These are phyloP conservation scores for Phyllosticta citriasiana DNA, from an alignment of 2,329 filamentous ascomycete genomes.

Conservation along the genomic window DNA sequence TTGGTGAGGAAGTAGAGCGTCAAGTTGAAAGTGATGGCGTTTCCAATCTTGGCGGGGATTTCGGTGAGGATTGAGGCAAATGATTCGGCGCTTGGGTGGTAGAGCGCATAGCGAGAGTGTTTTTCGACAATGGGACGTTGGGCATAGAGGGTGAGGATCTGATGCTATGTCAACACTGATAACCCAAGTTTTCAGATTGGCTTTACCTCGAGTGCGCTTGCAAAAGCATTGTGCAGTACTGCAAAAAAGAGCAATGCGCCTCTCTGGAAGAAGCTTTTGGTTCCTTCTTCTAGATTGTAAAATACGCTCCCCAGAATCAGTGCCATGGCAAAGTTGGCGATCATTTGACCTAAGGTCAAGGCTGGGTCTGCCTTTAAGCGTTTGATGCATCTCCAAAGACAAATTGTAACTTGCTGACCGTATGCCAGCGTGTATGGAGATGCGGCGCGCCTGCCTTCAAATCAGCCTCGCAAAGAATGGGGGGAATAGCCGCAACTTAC, in stretches of 20 bases:
- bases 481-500: background rate
- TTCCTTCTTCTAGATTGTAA: constrained; percentile 59
- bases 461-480: background rate
- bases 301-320: constrained; percentile 75
- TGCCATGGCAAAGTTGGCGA: constrained; percentile 66
- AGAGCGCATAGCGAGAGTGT: constrained; percentile 74
- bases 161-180: background rate
- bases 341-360: constrained; percentile 55
- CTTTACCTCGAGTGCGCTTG: constrained; percentile 60
- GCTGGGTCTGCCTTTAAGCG: constrained; percentile 68
- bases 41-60: constrained; percentile 71
- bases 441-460: constrained; percentile 41
- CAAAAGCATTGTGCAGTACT: constrained; percentile 76
- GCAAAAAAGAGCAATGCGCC: constrained; percentile 81
- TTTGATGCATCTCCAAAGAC: constrained; percentile 69
- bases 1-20: constrained; percentile 82
- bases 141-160: constrained; percentile 49
- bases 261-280: constrained; percentile 65
- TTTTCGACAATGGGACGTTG: constrained; percentile 91
- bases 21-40: constrained; percentile 67
- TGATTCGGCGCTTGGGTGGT: constrained; percentile 85
- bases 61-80: constrained; percentile 78
- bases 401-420: constrained; percentile 64
- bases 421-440: constrained; percentile 81
- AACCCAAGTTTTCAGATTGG: background rate